Base-by-base conservation (phyloP, 371 early-diverging fungal genomes). In the Mortierella sp. region DNA sequence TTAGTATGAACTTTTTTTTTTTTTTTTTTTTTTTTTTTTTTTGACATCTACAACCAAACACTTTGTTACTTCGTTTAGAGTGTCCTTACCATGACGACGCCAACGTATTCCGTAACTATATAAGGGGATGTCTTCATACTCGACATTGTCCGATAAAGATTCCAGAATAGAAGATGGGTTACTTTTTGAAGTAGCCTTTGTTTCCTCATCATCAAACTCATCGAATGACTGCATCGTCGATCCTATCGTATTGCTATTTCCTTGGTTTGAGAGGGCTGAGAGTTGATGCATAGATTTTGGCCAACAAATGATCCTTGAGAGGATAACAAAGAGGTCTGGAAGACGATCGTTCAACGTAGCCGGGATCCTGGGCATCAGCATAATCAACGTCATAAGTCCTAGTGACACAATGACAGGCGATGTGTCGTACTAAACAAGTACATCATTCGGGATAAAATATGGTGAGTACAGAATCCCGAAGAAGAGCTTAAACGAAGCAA, bases 311-410 rank as follows among this genome's bases (percentile, higher is more conserved):
- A 88, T 86, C 67, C 91, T 81, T 19, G 84, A 86, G 64, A 89
- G 85, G 44, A 89, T 86, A 68, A 85, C 82, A 51, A 89, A 91
- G 12, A 91, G 65, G 21, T 87, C 84, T 4, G 90, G 89, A 25
- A 91, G 81, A 60, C 82, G 82, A 4, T 83, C 82, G 4, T 88
- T 85, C 57, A 91, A 66, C 4, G 87, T 82, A 0, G 88, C 84
- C 46, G 88, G 87, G 19, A 91, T 91, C n/a, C 89, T 84, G 25
- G 91, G 91, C 47, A 91, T 74, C 12, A 91, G 69, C 91, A 91
- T 91, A 55, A 89, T 88, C 26, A 91, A 59, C 12, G 87, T 86
- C 62, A 89, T 89, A 21, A 89, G 82, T 25, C 88, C 88, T 26
- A 89, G 81, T 21, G 90, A 88, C 47, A 91, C 85, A 53, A 89